These are phyloP conservation scores for Pontederia paniculata DNA, from an alignment of 176 grass and related monocot species.

Conservation along the genomic window DNA sequence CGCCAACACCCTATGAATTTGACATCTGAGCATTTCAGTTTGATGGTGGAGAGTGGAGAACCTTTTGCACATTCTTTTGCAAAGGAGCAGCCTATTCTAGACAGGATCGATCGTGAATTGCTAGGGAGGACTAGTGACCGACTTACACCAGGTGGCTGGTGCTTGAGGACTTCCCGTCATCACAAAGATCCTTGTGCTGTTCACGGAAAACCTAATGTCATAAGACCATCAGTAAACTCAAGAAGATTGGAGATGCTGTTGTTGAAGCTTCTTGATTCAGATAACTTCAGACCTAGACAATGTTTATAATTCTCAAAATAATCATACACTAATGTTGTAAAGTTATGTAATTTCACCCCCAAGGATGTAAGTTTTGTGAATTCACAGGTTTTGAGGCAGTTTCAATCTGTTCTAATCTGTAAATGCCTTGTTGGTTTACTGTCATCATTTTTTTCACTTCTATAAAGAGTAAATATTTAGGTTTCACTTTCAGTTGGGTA, in stretches of 20 bases:
- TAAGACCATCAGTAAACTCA: conserved; percentile 40
- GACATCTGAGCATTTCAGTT: conserved; percentile 42
- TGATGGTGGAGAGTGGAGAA: conserved; percentile 41
- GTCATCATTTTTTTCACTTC: too few species aligned
- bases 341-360: too few species aligned
- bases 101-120: conserved; percentile 59
- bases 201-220: conserved; percentile 35
- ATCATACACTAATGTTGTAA: not conserved
- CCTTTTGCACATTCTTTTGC: conserved; percentile 58
- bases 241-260: conserved; percentile 66
- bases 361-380: too few species aligned
- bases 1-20: conserved; percentile 42
- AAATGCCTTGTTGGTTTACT: too few species aligned
- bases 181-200: conserved; percentile 54
- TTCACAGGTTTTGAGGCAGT: too few species aligned
- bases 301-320: conserved; percentile 52
- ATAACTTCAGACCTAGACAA: conserved; percentile 85
- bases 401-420: too few species aligned
- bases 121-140: conserved; percentile 26
- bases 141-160: conserved; percentile 82
- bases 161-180: conserved; percentile 33
- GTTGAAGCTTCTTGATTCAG: conserved; percentile 58
- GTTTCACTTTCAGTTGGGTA: too few species aligned
- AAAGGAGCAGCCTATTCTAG: conserved; percentile 32
- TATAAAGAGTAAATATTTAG: too few species aligned